phyloP scores from a whole-genome alignment of 805 yeast genomes.

The Kodamaea fukazawae region DNA sequence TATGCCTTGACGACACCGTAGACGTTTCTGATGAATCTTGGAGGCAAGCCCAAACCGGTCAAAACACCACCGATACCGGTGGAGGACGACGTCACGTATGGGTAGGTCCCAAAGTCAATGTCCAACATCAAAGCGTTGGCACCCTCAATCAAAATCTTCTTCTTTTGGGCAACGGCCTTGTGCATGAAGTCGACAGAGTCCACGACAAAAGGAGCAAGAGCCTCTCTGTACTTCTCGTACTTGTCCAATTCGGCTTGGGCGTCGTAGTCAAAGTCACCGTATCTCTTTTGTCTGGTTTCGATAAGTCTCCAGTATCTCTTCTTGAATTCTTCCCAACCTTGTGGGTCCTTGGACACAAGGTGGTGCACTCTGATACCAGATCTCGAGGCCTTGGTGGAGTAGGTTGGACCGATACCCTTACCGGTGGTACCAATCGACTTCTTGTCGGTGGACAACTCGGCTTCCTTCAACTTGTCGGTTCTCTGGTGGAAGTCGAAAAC shows the following conservation, averaged over 20 bases:
- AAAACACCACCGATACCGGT: conserved; percentile 98
- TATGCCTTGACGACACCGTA: conserved; percentile 98
- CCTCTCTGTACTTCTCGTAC: conserved; percentile 71
- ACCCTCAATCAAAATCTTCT: conserved; percentile 92
- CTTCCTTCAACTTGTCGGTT: conserved; percentile 92
- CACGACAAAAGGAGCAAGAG: conserved; percentile 84
- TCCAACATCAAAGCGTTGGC: conserved; percentile 98
- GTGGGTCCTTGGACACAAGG: conserved; percentile 83
- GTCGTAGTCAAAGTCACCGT: conserved; percentile 90
- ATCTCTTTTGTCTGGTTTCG: conserved; percentile 80
- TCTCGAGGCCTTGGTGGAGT: conserved; percentile 94
- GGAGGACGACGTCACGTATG: conserved; percentile 91
- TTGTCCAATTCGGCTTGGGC: conserved; percentile 72
- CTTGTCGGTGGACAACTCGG: conserved; percentile 76
- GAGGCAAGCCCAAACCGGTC: conserved; percentile 97
- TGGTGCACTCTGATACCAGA: conserved; percentile 97
- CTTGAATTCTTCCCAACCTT: conserved; percentile 91
- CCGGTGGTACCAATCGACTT: conserved; percentile 97
- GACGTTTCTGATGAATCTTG: conserved; percentile 70
- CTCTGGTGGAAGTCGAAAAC: conserved; percentile 98
- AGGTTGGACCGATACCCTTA: conserved; percentile 98
- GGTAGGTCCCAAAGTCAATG: conserved; percentile 96
- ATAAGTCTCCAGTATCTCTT: conserved; percentile 72
- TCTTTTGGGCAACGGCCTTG: conserved; percentile 68
- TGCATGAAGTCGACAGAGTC: conserved; percentile 87